These are phyloP conservation scores for Sherardia arvensis DNA, from an alignment of 257 asterid genomes.

Conservation along the genomic window DNA sequence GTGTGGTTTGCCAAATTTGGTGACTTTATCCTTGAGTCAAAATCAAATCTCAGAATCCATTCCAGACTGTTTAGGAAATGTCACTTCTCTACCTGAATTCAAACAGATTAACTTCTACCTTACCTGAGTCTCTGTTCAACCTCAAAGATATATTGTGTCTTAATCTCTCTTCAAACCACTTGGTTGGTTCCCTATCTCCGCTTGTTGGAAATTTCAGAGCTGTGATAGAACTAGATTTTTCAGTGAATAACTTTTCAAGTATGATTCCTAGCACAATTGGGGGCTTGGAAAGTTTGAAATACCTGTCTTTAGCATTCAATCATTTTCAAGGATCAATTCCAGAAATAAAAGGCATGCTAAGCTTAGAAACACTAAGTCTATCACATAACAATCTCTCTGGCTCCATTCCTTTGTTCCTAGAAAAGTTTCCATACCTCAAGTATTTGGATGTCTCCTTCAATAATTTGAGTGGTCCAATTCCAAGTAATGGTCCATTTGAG, in stretches of 20 bases:
- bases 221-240: constrained; percentile 13
- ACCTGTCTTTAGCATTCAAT: constrained; percentile 25
- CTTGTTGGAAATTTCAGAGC: constrained; percentile 21
- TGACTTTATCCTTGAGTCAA: background rate
- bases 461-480: constrained; percentile 22
- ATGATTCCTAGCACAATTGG: constrained; percentile 21
- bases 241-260: constrained; percentile 25
- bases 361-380: constrained; percentile 19
- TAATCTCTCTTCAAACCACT: constrained; percentile 26
- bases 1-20: background rate
- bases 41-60: constrained; percentile 22
- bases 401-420: constrained; percentile 22
- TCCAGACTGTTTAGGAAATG: constrained; percentile 25
- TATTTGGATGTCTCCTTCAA: constrained; percentile 20
- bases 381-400: constrained; percentile 28
- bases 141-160: constrained; percentile 21
- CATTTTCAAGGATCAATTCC: constrained; percentile 24
- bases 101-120: constrained; percentile 19
- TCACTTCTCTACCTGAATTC: constrained; percentile 19
- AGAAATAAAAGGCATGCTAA: constrained; percentile 13
- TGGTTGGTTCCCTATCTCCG: constrained; percentile 18
- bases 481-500: constrained; percentile 10
- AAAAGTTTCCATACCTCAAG: constrained; percentile 11
- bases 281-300: constrained; percentile 7
- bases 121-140: constrained; percentile 20